Evolutionary conservation across 768 basidiomycete genomes (phyloP).

Genomic region (Infundibulicybe gibba): DNA sequence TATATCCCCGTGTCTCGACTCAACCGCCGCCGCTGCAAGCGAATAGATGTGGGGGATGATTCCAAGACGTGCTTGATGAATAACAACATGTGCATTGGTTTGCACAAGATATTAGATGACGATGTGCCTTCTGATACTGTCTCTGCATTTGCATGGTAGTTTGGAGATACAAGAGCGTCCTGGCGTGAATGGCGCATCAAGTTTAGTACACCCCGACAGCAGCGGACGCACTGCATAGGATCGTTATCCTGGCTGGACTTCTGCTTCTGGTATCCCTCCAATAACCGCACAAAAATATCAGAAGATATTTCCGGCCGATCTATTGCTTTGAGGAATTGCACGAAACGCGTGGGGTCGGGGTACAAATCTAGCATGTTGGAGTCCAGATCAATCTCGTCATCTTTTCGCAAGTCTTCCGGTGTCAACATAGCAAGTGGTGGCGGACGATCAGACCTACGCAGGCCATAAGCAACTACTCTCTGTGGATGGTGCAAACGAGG

Average conservation of each 20-base stretch:
- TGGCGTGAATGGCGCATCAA: conserved; percentile 17
- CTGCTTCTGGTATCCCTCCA: conserved; percentile 64
- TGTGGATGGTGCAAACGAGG: conserved; percentile 1
- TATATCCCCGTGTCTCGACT: conserved; percentile 1
- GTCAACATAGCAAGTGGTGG: conserved; percentile 42
- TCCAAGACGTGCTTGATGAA: conserved; percentile 82
- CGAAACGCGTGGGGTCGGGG: conserved; percentile 73
- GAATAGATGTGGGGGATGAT: conserved; percentile 12
- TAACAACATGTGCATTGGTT: conserved; percentile 71
- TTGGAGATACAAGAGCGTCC: conserved; percentile 73
- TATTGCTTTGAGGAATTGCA: conserved; percentile 59
- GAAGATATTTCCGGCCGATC: conserved; percentile 69
- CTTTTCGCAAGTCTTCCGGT: conserved; percentile 41
- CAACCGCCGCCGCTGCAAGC: conserved; percentile 7
- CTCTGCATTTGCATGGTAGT: conserved; percentile 81
- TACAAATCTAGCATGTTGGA: conserved; percentile 61
- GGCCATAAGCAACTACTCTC: conserved; percentile 3
- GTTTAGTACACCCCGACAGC: not conserved
- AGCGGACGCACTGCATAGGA: conserved; percentile 43
- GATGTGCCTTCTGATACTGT: conserved; percentile 51
- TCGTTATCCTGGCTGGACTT: conserved; percentile 36
- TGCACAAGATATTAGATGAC: conserved; percentile 52
- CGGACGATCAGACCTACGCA: conserved; percentile 17
- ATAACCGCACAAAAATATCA: conserved; percentile 66
- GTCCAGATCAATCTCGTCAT: conserved; percentile 41